phyloP scores from a whole-genome alignment of 345 rosid genomes.

The Ceriops tagal region DNA sequence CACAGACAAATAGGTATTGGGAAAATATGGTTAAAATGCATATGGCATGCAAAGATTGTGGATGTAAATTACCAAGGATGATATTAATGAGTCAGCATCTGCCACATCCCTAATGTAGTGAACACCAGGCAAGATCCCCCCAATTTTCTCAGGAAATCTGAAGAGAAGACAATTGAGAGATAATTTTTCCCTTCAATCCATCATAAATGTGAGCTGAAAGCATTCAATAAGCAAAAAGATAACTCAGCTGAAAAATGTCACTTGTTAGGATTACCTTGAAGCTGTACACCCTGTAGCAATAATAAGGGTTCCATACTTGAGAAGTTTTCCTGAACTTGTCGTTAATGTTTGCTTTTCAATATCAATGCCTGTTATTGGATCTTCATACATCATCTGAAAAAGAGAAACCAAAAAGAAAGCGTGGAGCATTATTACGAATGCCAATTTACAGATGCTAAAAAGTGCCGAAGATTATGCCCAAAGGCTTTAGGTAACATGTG shows the following conservation, averaged over 20 bases:
- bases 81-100: constrained; percentile 80
- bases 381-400: constrained; percentile 69
- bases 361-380: constrained; percentile 72
- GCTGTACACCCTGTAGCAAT: constrained; percentile 92
- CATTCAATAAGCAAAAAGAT: neutral
- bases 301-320: constrained; percentile 84
- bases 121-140: constrained; percentile 85
- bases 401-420: neutral
- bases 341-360: constrained; percentile 75
- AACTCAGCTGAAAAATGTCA: neutral
- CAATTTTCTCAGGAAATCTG: constrained; percentile 92
- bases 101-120: constrained; percentile 91
- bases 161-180: constrained; percentile 16
- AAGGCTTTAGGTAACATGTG: too few relatives aligned
- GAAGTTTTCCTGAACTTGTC: constrained; percentile 74
- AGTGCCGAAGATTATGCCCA: neutral
- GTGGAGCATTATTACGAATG: neutral
- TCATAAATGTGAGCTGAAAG: neutral
- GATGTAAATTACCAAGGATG: constrained; percentile 58
- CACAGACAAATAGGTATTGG: too few relatives aligned
- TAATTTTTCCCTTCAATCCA: constrained; percentile 4
- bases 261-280: constrained; percentile 52
- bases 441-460: neutral
- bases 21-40: too few relatives aligned
- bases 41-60: too few relatives aligned